phyloP scores from a whole-genome alignment of 129 eudicot genomes.

The Mikania micrantha region DNA sequence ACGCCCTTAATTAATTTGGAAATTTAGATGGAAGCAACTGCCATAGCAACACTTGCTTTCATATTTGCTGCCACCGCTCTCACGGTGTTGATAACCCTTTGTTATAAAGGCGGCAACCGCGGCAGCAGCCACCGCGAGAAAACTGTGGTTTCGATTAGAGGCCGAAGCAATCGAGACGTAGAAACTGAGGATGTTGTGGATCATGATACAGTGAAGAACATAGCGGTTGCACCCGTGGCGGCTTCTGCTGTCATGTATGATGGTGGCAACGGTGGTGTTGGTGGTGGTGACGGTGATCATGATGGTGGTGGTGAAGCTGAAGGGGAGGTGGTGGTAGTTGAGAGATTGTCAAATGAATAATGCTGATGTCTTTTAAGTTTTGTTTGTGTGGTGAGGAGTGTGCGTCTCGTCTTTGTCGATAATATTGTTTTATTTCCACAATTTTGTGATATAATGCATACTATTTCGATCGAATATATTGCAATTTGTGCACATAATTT shows the following conservation, averaged over 20 bases:
- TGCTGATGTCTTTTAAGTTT: background rate
- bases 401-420: constrained; percentile 19
- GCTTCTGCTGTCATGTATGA: background rate
- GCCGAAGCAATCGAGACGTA: constrained; percentile 7
- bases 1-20: background rate
- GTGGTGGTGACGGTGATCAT: background rate
- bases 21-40: constrained; percentile 11
- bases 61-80: constrained; percentile 18
- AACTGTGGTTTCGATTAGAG: background rate
- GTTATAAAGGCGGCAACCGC: constrained; percentile 13
- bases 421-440: constrained; percentile 11
- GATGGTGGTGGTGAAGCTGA: background rate
- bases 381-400: constrained; percentile 18
- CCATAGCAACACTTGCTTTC: constrained; percentile 20
- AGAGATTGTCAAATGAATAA: constrained; percentile 10
- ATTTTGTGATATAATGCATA: constrained; percentile 2
- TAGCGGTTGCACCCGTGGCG: background rate
- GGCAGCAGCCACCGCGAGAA: background rate
- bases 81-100: constrained; percentile 26
- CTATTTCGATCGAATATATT: background rate
- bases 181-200: constrained; percentile 7
- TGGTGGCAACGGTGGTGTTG: background rate
- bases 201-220: background rate
- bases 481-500: background rate
- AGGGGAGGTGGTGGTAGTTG: background rate